Conservation (phyloP, 495 filamentous ascomycete genomes). For the Diplogelasinospora grovesii region DNA sequence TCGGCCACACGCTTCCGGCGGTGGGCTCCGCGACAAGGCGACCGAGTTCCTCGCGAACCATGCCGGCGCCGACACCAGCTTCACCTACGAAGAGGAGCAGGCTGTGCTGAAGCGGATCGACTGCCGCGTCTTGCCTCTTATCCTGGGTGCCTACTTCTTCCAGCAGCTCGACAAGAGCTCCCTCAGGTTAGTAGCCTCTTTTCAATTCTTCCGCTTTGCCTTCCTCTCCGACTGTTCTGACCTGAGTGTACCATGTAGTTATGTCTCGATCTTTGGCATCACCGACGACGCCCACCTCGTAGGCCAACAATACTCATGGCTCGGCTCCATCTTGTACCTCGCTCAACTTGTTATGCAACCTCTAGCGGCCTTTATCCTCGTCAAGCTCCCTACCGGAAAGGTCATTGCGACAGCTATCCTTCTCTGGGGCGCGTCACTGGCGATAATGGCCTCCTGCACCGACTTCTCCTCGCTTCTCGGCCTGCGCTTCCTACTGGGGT, state of each 20-base stretch:
- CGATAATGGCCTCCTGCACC: conserved; percentile 34
- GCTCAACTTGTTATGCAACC: conserved; percentile 41
- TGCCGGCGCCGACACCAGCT: conserved; percentile 21
- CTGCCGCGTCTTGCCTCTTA: conserved; percentile 40
- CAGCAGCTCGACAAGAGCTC: conserved; percentile 50
- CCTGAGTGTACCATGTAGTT: conserved; percentile 9
- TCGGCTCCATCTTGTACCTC: conserved; percentile 38
- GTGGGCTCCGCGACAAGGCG: conserved; percentile 26
- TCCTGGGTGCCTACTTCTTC: conserved; percentile 47
- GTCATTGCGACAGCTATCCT: conserved; percentile 35
- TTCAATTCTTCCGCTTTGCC: neutral
- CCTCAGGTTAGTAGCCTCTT: conserved; percentile 29
- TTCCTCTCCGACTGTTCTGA: neutral
- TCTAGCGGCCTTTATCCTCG: conserved; percentile 39
- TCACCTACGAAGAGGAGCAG: conserved; percentile 34
- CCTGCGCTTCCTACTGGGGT: conserved; percentile 34
- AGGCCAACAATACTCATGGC: conserved; percentile 43
- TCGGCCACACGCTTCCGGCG: neutral
- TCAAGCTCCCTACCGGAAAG: conserved; percentile 44
- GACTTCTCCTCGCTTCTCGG: conserved; percentile 40
- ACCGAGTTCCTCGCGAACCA: conserved; percentile 36
- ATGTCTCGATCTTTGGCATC: conserved; percentile 50
- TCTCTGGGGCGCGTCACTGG: conserved; percentile 33
- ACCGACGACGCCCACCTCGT: conserved; percentile 42
- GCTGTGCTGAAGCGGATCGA: conserved; percentile 39